These are phyloP conservation scores for Syncephalastrum monosporum DNA, from an alignment of 371 early-diverging fungal genomes.

Conservation along the genomic window DNA sequence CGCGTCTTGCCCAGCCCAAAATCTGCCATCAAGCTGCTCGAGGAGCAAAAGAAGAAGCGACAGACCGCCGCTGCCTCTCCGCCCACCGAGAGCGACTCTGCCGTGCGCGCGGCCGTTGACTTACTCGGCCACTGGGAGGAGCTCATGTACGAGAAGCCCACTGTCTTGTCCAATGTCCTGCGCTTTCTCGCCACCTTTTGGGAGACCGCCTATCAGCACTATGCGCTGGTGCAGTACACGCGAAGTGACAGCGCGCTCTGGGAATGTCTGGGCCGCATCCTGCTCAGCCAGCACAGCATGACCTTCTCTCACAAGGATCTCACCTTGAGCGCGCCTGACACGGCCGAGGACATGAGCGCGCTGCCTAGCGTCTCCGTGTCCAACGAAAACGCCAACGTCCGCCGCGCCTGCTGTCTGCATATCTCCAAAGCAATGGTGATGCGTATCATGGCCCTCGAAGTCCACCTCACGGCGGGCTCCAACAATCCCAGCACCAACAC, in stretches of 20 bases:
- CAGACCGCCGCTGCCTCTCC: conserved; percentile 2
- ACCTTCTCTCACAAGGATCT: conserved; percentile 9
- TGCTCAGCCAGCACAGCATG: conserved; percentile 28
- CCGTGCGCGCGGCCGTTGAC: conserved; percentile 39
- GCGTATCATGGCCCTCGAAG: conserved; percentile 40
- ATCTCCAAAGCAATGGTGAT: conserved; percentile 39
- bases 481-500: background rate
- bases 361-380: conserved; percentile 4
- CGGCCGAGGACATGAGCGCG: conserved; percentile 2
- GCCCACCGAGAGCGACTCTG: conserved; percentile 25
- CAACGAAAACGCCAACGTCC: conserved; percentile 15
- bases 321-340: background rate
- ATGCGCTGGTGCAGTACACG: conserved; percentile 42
- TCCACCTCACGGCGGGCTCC: conserved; percentile 36
- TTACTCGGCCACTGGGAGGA: conserved; percentile 33
- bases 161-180: conserved; percentile 35
- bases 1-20: conserved; percentile 52
- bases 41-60: conserved; percentile 57
- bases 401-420: conserved; percentile 37
- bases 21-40: conserved; percentile 49
- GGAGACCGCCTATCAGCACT: conserved; percentile 48
- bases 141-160: conserved; percentile 34
- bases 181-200: conserved; percentile 48
- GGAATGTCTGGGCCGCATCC: conserved; percentile 35
- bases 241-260: conserved; percentile 45